Evolutionary conservation across 495 filamentous ascomycete species (phyloP).

Genomic region (Penicillium ochrochloron): DNA sequence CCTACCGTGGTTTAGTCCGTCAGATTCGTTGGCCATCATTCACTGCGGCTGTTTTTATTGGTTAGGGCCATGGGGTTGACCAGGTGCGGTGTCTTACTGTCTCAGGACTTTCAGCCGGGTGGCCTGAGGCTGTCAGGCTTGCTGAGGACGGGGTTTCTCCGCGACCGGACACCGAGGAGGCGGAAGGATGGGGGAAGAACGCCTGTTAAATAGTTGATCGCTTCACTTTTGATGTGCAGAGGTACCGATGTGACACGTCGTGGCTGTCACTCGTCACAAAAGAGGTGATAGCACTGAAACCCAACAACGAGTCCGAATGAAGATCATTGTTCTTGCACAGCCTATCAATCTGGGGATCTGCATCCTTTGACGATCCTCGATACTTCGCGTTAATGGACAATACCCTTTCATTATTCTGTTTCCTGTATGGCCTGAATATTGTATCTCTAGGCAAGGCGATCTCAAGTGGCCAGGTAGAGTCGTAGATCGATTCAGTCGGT

Average conservation of each 20-base stretch:
- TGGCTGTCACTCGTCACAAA: not conserved
- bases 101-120: not conserved
- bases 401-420: not conserved
- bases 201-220: not conserved
- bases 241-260: not conserved
- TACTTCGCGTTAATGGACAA: not conserved
- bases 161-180: not conserved
- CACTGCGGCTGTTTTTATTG: not conserved
- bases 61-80: not conserved
- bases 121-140: constrained; percentile 7
- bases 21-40: not conserved
- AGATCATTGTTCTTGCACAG: not conserved
- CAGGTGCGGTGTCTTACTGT: constrained; percentile 1
- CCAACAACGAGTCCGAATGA: not conserved
- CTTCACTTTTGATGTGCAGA: not conserved
- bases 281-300: not conserved
- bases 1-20: not conserved
- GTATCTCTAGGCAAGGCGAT: not conserved
- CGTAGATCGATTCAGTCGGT: not conserved
- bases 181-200: not conserved
- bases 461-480: not conserved
- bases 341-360: not conserved
- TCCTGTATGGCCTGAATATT: not conserved
- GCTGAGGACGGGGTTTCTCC: not conserved
- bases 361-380: not conserved